phyloP scores from a whole-genome alignment of 2,329 filamentous ascomycete genomes.

The Ceratocystis destructans region DNA sequence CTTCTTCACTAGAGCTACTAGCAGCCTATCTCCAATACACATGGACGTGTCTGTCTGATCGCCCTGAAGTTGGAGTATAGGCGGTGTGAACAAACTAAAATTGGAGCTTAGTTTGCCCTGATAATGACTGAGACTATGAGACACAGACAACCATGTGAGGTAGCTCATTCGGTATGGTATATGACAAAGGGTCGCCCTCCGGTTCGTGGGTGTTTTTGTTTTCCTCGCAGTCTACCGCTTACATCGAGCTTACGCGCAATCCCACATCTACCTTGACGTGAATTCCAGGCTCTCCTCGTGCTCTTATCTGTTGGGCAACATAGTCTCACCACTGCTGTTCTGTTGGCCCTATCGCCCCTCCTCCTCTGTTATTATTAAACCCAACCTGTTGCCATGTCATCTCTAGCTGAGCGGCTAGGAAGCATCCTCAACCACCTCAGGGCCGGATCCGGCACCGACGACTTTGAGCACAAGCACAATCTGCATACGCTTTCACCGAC shows the following conservation, averaged over 20 bases:
- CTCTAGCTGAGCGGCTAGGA: constrained; percentile 45
- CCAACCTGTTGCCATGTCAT: constrained; percentile 30
- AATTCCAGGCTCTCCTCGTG: background rate
- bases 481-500: constrained; percentile 75
- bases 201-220: background rate
- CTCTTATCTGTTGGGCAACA: background rate
- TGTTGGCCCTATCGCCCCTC: too few species aligned
- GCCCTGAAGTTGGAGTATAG: constrained; percentile 1
- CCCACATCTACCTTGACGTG: background rate
- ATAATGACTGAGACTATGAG: background rate
- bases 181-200: background rate
- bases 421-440: constrained; percentile 41
- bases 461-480: constrained; percentile 38
- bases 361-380: too few species aligned
- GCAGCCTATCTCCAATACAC: background rate
- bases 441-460: constrained; percentile 6
- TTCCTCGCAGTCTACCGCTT: background rate
- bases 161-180: background rate
- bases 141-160: background rate
- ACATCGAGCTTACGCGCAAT: background rate
- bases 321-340: background rate
- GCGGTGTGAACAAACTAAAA: background rate
- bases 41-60: background rate
- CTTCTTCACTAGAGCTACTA: background rate
- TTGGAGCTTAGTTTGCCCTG: background rate